Evolutionary conservation across 768 basidiomycete species (phyloP), one percentile per base, ranked within the genome.

Genomic region (Pleurotus eryngii): DNA sequence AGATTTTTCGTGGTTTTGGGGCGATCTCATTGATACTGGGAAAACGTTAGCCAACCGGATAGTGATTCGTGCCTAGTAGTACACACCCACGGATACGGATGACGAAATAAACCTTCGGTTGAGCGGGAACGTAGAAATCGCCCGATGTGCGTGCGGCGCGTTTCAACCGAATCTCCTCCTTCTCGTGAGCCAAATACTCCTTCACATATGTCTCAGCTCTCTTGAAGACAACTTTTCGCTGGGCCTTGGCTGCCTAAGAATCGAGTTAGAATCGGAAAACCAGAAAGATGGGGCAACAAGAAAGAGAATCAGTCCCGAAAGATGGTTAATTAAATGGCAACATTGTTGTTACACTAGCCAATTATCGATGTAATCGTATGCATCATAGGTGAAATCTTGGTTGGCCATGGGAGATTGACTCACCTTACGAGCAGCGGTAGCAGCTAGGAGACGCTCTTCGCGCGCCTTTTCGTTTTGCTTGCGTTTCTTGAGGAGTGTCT

Each of bases 401-500:
- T 57, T 30, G 60, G 56, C n/a, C 30, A 47, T 11, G 59, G 56
- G 58, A 7, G 50, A 26, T 59, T 57, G 56, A 63, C 86, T 72
- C 71, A 95, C 95, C 88, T 95, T 95, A 71, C 90, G 89, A 63
- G 94, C 93, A 64, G 87, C 88, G 42, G 78, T 72, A 20, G 90
- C 92, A 59, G 90, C 90, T 63, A 80, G 85, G 63, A 96, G 81
- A 67, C 91, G 92, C 70, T 96, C 94, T 80, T 95, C 94, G 68
- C 93, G 83, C 62, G 89, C 90, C 82, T 95, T 95, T 82, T 96
- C 93, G 70, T 87, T 95, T 79, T 94, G 90, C 81, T 95, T 95
- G 79, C 95, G 88, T 82, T 96, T 98, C 86, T 97, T 98, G 81
- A 98, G 92, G 81, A 98, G 87, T 71, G 95, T 98, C 88, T 97